These are phyloP conservation scores for Platanthera zijinensis DNA, from an alignment of 106 monocot genomes.

Conservation along the genomic window DNA sequence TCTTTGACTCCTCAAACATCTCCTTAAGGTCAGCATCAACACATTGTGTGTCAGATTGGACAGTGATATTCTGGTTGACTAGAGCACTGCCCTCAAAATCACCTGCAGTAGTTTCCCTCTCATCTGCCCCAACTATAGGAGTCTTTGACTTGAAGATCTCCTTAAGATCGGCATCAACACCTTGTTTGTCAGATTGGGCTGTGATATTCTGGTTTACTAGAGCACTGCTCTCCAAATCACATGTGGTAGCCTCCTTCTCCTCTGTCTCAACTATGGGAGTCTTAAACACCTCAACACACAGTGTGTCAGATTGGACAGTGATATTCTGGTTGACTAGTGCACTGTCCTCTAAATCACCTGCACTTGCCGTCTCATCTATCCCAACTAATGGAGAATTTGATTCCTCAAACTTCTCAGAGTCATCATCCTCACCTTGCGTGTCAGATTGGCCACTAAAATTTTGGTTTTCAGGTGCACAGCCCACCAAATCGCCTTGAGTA, in stretches of 20 bases:
- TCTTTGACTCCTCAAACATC: too few relatives aligned
- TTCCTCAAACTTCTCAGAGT: constrained; percentile 22
- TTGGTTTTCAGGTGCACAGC: constrained; percentile 3
- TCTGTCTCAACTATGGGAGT: background rate
- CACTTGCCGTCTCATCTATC: background rate
- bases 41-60: too few relatives aligned
- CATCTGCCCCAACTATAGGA: too few relatives aligned
- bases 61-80: too few relatives aligned
- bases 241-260: background rate
- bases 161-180: constrained; percentile 3
- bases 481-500: constrained; percentile 10
- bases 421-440: background rate
- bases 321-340: constrained; percentile 4
- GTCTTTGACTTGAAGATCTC: constrained; percentile 7
- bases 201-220: constrained; percentile 3
- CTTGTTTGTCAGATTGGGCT: background rate
- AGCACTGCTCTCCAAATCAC: background rate
- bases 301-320: background rate
- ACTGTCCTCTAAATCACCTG: constrained; percentile 5
- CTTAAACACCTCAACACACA: constrained; percentile 16
- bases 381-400: constrained; percentile 5
- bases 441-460: background rate
- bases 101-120: too few relatives aligned
- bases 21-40: too few relatives aligned
- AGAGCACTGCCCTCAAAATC: too few relatives aligned